Base-by-base conservation (phyloP, 805 yeast species). In the Zygotorulaspora chibaensis region DNA sequence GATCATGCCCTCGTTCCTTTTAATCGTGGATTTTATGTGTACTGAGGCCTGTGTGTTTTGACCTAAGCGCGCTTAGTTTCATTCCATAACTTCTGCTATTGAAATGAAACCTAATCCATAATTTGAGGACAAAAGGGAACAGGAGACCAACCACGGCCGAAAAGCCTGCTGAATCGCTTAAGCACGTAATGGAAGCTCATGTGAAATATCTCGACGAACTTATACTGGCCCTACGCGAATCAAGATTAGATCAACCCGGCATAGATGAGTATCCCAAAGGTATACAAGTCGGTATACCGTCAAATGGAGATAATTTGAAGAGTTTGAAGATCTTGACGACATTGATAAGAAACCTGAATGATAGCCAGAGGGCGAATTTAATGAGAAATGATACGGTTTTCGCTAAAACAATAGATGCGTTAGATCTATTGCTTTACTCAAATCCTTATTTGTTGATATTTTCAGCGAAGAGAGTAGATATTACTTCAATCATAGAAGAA, bases 201-300 rank as follows among this genome's bases (percentile, higher is more conserved):
- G 52, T 55, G 17, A 57, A 56, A 41, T 63, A 62, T 45, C 42
- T 63, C 23, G 65, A 61, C 40, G 67, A 63, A 38, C 42, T 63
- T 34, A 56, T 56, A 33, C 44, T 54, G 29, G 65, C 63, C 13
- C 56, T 63, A n/a, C 53, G 50, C 38, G 61, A 53, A 18, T 42
- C 53, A 13, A 27, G 51, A 5, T 17, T 45, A n/a, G 30, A 30
- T 10, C 38, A 28, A 6, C 28, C 43, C 7, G 25, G 18, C 8
- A 8, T 15, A 4, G 30, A 37, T 20, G 40, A 8, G 20, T 8
- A 13, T 20, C 18, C 30, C 12, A 25, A 20, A 12, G 23, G 13
- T 17, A 37, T 26, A 25, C 28, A 25, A 17, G 20, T 17, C 15
- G 15, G 16, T 9, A 17, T 13, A 17, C 40, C 40, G n/a, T 43